A percentile compares a stretch with the other conserved stretches of the same genome.
Conservation (phyloP, 2,329 filamentous ascomycete genomes). For the Cyphellophora europaea region DNA sequence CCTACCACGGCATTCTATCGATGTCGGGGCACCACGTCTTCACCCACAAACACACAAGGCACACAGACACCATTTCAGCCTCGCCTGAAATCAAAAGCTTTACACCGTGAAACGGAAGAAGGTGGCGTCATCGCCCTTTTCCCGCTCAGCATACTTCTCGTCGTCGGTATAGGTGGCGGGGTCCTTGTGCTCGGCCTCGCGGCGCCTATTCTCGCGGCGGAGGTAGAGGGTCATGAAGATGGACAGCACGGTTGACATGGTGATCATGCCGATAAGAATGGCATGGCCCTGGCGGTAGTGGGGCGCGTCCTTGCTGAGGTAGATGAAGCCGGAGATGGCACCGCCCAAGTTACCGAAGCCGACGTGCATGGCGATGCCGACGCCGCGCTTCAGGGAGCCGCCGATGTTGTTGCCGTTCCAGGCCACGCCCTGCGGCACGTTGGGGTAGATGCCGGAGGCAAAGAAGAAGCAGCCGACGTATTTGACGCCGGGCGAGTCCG, state of each 20-base stretch:
- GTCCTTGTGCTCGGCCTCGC: conserved; percentile 10
- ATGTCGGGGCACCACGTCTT: too few relatives aligned
- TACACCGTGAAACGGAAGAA: conserved; percentile 17
- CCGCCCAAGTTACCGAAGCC: conserved; percentile 56
- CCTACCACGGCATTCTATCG: too few relatives aligned
- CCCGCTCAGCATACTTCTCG: conserved; percentile 11
- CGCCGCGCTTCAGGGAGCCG: conserved; percentile 79
- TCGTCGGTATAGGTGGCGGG: conserved; percentile 6
- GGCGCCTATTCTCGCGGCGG: conserved; percentile 14
- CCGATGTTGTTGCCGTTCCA: conserved; percentile 87
- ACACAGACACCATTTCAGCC: too few relatives aligned
- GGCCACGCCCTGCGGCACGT: conserved; percentile 75
- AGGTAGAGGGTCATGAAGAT: conserved; percentile 16
- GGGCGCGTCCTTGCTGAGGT: conserved; percentile 47
- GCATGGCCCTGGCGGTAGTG: conserved; percentile 57
- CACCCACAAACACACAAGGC: too few relatives aligned
- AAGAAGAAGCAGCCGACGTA: conserved; percentile 80
- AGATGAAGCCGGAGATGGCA: conserved; percentile 54
- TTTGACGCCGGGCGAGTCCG: conserved; percentile 52
- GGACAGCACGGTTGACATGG: conserved; percentile 56
- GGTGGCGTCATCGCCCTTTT: conserved; percentile 12
- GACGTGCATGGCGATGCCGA: conserved; percentile 82
- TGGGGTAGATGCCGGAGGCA: conserved; percentile 79
- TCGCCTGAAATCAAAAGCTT: too few relatives aligned
- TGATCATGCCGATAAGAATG: conserved; percentile 62